Base-by-base conservation (phyloP, 2,329 filamentous ascomycete genomes). In the Chaetomium sp. region DNA sequence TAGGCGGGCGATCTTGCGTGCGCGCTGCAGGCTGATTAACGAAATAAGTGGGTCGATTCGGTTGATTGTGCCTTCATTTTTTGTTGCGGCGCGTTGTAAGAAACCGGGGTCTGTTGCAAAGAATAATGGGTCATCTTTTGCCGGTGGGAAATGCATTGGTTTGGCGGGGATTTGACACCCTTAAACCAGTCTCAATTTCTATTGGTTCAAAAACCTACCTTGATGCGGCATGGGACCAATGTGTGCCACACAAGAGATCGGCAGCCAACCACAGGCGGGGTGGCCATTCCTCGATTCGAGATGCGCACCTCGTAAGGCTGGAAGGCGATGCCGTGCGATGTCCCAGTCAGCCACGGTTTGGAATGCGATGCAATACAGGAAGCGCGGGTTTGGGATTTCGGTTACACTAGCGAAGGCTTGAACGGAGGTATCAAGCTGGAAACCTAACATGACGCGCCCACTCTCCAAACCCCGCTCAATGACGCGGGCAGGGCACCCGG, bases 1-100 rank as follows among this genome's bases (percentile, higher is more conserved):
- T 78, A 77, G 71, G 73, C 69, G 59, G 69, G 66, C 57, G 62
- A 55, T 60, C 63, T 42, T 21, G 50, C n/a, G 59, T 68, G 70
- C 69, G 72, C 68, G 71, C 70, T 74, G 71, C 69, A 70, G 75
- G 75, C 75, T 78, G 76, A 78, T 78, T 75, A 42, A 16, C 38
- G n/a, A 6, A 42, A 42, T 42, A 70, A 68, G 59, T 65, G 66
- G 65, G 65, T 65, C 65, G n/a, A 47, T 62, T 65, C 55, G 53
- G 62, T 59, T 71, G 69, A 68, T 69, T 71, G 68, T 63, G 70
- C 64, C 68, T 70, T 65, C 60, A 38, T 68, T 68, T 71, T 72
- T 71, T 67, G 60, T 67, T 68, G 68, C 62, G 70, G 69, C 64
- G 64, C 63, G 60, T 62, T 29, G 63, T 60, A 63, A 63, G 66